Evolutionary conservation across 2,329 filamentous ascomycete species (phyloP).

Genomic region (Penicillium sp.): DNA sequence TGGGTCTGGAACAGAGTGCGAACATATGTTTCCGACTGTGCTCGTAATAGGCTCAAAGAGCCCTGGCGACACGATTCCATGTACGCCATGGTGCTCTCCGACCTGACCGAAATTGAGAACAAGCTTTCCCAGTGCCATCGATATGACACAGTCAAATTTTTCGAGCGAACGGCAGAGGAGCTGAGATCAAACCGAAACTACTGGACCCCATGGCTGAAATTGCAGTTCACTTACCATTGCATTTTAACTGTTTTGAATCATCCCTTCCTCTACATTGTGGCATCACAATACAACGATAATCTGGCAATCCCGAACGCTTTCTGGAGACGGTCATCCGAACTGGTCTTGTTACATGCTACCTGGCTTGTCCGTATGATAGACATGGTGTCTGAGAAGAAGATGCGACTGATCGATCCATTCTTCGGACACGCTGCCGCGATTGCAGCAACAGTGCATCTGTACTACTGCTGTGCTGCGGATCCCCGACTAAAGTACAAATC

Average conservation of each 20-base stretch:
- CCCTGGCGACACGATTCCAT: slow-evolving; percentile 54
- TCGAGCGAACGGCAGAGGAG: slow-evolving; percentile 50
- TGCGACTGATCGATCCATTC: slow-evolving; percentile 52
- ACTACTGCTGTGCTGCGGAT: slow-evolving; percentile 54
- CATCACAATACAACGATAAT: slow-evolving; percentile 53
- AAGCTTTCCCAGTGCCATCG: slow-evolving; percentile 50
- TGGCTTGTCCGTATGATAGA: slow-evolving; percentile 57
- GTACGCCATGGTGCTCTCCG: slow-evolving; percentile 52
- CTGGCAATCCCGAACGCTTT: slow-evolving; percentile 55
- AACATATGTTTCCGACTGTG: slow-evolving; percentile 50
- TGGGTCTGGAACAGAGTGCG: slow-evolving; percentile 52
- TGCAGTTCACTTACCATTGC: slow-evolving; percentile 55
- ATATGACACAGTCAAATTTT: slow-evolving; percentile 55
- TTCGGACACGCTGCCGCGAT: slow-evolving; percentile 54
- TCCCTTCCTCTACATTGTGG: slow-evolving; percentile 54
- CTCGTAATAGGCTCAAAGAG: slow-evolving; percentile 49
- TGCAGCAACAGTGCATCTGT: slow-evolving; percentile 54
- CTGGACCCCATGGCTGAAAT: slow-evolving; percentile 54
- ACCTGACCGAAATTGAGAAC: slow-evolving; percentile 52
- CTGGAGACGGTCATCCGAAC: slow-evolving; percentile 53
- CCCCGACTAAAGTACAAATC: slow-evolving; percentile 52
- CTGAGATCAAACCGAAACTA: slow-evolving; percentile 48
- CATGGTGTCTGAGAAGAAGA: slow-evolving; percentile 53
- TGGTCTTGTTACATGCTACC: slow-evolving; percentile 52
- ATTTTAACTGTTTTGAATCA: slow-evolving; percentile 54